A percentile compares a stretch with the other conserved stretches of the same genome.
phyloP scores from a whole-genome alignment of 2,329 filamentous ascomycete species.

The Scedosporium aurantiacum region DNA sequence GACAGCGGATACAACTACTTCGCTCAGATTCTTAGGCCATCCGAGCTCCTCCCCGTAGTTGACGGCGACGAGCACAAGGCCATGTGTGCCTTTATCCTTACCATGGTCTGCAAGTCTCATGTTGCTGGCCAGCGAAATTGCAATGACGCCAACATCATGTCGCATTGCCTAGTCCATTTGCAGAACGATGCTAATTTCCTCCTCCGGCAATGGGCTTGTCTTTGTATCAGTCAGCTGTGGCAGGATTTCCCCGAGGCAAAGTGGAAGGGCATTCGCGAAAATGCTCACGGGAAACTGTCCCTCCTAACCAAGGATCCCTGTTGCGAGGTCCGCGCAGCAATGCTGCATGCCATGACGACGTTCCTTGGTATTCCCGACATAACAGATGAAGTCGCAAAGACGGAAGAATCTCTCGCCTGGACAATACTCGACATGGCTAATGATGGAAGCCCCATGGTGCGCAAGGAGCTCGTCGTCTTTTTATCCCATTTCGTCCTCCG shows the following conservation, averaged over 20 bases:
- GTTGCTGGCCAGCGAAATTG: slow-evolving; percentile 86
- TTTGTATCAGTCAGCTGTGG: slow-evolving; percentile 94
- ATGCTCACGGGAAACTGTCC: slow-evolving; percentile 71
- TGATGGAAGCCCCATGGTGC: slow-evolving; percentile 87
- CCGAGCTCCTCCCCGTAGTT: slow-evolving; percentile 70
- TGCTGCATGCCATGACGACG: slow-evolving; percentile 85
- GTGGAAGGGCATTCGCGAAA: slow-evolving; percentile 85
- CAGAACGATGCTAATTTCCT: slow-evolving; percentile 79
- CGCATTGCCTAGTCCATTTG: slow-evolving; percentile 74
- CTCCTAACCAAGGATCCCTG: slow-evolving; percentile 74
- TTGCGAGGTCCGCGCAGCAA: slow-evolving; percentile 85
- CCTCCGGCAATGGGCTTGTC: slow-evolving; percentile 86
- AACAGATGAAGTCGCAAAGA: slow-evolving; percentile 79
- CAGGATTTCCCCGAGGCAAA: slow-evolving; percentile 84
- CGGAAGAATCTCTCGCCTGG: slow-evolving; percentile 84
- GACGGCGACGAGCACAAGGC: slow-evolving; percentile 92
- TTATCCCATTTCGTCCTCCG: slow-evolving; percentile 83
- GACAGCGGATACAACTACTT: slow-evolving; percentile 98
- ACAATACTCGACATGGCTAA: slow-evolving; percentile 84
- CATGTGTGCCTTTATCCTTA: slow-evolving; percentile 97
- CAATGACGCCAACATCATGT: slow-evolving; percentile 81
- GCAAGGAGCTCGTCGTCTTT: slow-evolving; percentile 87
- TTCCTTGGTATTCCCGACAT: slow-evolving; percentile 90
- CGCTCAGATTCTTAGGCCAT: slow-evolving; percentile 78
- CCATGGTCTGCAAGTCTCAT: slow-evolving; percentile 94